phyloP scores from a whole-genome alignment of 306 rosid species.

The Cicer chorassanicum region DNA sequence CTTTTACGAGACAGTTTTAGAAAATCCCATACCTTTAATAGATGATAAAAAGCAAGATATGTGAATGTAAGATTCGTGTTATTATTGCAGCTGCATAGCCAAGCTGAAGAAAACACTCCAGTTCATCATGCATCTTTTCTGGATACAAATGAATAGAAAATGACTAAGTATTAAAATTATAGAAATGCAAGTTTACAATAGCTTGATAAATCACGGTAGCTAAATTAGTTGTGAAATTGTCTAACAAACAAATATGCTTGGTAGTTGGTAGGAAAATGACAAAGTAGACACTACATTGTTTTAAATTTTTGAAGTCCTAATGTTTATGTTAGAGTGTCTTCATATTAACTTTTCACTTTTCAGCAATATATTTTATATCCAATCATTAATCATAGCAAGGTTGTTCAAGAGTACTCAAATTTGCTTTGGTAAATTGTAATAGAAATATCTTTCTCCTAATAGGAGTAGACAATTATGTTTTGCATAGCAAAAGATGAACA shows the following conservation, averaged over 20 bases:
- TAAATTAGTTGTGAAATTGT: neutral
- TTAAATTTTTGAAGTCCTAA: conserved; percentile 3
- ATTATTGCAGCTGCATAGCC: neutral
- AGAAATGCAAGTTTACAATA: neutral
- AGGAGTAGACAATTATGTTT: conserved; percentile 1
- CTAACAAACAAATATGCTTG: neutral
- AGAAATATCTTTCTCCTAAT: conserved; percentile 8
- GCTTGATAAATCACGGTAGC: neutral
- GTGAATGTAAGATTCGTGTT: neutral
- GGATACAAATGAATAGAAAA: neutral
- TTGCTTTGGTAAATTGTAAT: conserved; percentile 6
- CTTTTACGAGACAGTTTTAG: conserved; percentile 19
- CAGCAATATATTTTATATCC: conserved; percentile 4
- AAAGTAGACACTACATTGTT: neutral
- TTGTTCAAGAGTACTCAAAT: neutral
- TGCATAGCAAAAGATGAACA: neutral
- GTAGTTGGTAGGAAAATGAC: conserved; percentile 1
- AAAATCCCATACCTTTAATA: conserved; percentile 22
- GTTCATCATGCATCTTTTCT: conserved; percentile 18
- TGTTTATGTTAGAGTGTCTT: neutral
- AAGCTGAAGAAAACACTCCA: conserved; percentile 30
- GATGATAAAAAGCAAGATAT: neutral
- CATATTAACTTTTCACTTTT: neutral
- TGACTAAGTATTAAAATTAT: conserved; percentile 1
- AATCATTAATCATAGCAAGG: conserved; percentile 1